Evolutionary conservation across 2,329 filamentous ascomycete genomes (phyloP), one percentile per base, ranked within the genome.

Genomic region (Pestalotiopsis sp.): DNA sequence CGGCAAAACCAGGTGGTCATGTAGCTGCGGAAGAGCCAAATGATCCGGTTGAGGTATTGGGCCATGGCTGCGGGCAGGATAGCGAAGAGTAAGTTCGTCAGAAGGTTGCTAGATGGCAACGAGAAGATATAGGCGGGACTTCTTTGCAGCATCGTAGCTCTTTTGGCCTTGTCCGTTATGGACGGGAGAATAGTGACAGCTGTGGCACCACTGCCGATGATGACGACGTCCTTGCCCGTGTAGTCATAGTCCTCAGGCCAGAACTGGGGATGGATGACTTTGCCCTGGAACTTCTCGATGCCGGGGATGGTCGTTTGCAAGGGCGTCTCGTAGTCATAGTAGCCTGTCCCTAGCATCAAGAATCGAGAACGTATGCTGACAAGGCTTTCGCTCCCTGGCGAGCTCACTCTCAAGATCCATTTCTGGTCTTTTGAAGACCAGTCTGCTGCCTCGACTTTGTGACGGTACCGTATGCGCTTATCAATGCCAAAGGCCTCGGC

Each of bases 111-210:
- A 22, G 55, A 65, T 90, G 71, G 74, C 87, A 90, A 48, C 17
- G 85, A 81, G 40, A 92, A 72, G 66, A 94, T 84, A 73, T 93
- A 94, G 0, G 85, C 86, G 0, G 94, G 94, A 59, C 89, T 93
- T 67, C 94, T 88, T 79, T 97, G 93, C 2, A 97, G 84, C 88
- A 95, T 93, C 1, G 92, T 95, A 35, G 94, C 89, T 14, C 87
- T 85, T 4, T 79, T 80, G 4, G 91, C 92, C 52, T 85, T 87
- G 57, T 91, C 81, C 0, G 89, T 88, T 59, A 97, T 79, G 60
- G 84, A 86, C 0, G 93, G 94, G 3, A 97, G 77, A 1, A 97
- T 83, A 0, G 93, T 96, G 62, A 95, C 81, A 6, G 93, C 91
- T 0, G 94, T 97, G 2, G 93, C 93, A 7, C 94, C 94, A 17